Conservation (phyloP, 805 yeast species). For the Saturnispora quitensis region DNA sequence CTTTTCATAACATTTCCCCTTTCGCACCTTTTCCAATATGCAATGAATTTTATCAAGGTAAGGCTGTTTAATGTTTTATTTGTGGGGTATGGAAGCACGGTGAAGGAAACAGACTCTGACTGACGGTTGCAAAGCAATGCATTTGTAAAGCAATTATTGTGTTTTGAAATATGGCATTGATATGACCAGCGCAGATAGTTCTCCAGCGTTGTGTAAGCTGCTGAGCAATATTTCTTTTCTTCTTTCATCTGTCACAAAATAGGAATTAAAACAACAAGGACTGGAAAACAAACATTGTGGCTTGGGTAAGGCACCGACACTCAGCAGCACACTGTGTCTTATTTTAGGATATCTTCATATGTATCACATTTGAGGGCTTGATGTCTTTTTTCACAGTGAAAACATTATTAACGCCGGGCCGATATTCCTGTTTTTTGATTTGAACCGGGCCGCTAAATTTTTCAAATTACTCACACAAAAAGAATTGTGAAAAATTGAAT, state of each 20-base stretch:
- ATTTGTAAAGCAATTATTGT: too few relatives aligned
- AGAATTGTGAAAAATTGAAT: background rate
- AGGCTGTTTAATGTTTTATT: background rate
- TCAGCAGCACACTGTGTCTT: too few relatives aligned
- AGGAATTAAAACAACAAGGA: background rate
- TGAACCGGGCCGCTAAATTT: background rate
- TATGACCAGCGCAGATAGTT: too few relatives aligned
- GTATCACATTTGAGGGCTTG: background rate
- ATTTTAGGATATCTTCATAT: too few relatives aligned
- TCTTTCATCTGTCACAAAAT: background rate
- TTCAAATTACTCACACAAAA: conserved; percentile 3
- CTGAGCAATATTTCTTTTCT: background rate
- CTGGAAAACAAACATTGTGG: too few relatives aligned
- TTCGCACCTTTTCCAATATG: background rate
- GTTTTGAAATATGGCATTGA: too few relatives aligned
- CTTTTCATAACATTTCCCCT: background rate
- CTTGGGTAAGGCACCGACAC: too few relatives aligned
- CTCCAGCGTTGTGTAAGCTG: too few relatives aligned
- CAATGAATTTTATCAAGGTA: background rate
- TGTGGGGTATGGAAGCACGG: background rate
- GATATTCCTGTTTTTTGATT: background rate
- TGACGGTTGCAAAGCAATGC: too few relatives aligned
- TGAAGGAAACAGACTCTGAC: too few relatives aligned
- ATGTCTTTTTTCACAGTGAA: too few relatives aligned
- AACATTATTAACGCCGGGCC: background rate